Percentiles rank a stretch among this genome's conserved stretches.
Conservation (phyloP, 768 basidiomycete species). For the Mycena kentingensis region DNA sequence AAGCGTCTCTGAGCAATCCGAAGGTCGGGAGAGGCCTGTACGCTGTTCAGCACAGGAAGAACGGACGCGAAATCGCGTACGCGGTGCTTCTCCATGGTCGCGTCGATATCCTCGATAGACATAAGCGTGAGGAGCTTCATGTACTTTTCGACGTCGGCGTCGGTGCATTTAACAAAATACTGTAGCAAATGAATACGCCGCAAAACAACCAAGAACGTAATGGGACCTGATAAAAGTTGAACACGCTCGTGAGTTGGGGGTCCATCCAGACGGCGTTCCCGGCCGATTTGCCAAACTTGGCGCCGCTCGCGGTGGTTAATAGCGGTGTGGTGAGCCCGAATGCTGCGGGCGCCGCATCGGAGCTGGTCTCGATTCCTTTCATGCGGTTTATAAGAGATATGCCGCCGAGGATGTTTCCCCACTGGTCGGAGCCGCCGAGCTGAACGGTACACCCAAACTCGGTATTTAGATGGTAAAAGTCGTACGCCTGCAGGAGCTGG, state of each 20-base stretch:
- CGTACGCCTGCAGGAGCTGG: conserved; percentile 95
- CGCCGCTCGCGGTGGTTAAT: conserved; percentile 83
- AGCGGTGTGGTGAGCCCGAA: conserved; percentile 94
- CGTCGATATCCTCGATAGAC: conserved; percentile 55
- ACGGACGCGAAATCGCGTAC: conserved; percentile 36
- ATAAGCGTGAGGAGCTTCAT: conserved; percentile 84
- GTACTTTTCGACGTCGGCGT: conserved; percentile 78
- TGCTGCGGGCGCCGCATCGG: conserved; percentile 34
- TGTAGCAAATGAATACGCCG: conserved; percentile 31
- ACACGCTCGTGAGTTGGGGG: conserved; percentile 72
- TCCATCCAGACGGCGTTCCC: conserved; percentile 96
- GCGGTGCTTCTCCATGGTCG: conserved; percentile 57
- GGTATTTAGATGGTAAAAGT: conserved; percentile 79
- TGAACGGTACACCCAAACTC: conserved; percentile 77
- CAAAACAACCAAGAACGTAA: conserved; percentile 11
- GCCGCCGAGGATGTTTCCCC: conserved; percentile 96
- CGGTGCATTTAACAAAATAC: conserved; percentile 88
- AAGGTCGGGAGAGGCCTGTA: conserved; percentile 43
- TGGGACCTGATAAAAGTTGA: conserved; percentile 98
- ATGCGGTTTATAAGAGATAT: conserved; percentile 83
- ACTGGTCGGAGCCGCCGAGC: conserved; percentile 96
- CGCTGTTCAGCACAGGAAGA: conserved; percentile 6
- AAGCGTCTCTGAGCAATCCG: conserved; percentile 50
- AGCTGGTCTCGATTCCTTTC: conserved; percentile 18
- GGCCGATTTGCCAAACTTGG: conserved; percentile 97